Evolutionary conservation across 768 basidiomycete species (phyloP), one percentile per base, ranked within the genome.

Genomic region (Collybiopsis confluens): DNA sequence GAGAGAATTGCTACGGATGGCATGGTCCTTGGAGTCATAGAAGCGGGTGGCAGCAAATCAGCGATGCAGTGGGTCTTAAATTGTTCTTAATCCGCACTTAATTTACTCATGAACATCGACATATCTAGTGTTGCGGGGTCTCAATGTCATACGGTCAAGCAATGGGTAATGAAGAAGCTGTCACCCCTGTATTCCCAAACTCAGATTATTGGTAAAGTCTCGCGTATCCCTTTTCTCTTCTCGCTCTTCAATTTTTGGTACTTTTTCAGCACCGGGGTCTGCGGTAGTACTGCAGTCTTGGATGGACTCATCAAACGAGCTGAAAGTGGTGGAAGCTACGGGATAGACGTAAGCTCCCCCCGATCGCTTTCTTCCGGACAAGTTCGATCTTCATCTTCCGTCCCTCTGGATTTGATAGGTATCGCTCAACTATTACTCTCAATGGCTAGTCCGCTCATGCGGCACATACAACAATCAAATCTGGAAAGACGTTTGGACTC

Each of bases 1-100:
- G 58, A 21, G 64, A 65, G 50, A 66, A 66, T 53, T 65, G 62
- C 40, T 66, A 66, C 55, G 65, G 63, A 24, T 66, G 63, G 62
- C 60, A 63, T 54, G 65, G 63, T 1, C 65, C 63, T 2, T 64
- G 61, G 61, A 35, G 57, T 2, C 45, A 59, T 46, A 45, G 62
- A 28, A 45, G 41, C 6, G 52, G 52, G 27, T 54, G 52, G 52
- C 52, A 54, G 43, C 52, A 54, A 26, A 54, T 45, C 30, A 44
- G 41, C 10, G 52, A 54, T 35, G 45, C 45, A 8, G 45, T 56
- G 33, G 21, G 48, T 41, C 28, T 43, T 15, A 30, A 53, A 50
- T 43, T 38, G 28, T 55, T 21, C 40, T 41, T 37, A 21, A 57
- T 59, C 21, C n/a, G n/a, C n/a, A n/a, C n/a, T n/a, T n/a, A n/a